Conservation (phyloP, 75 land plant genomes). For the Selaginella tamariscina region DNA sequence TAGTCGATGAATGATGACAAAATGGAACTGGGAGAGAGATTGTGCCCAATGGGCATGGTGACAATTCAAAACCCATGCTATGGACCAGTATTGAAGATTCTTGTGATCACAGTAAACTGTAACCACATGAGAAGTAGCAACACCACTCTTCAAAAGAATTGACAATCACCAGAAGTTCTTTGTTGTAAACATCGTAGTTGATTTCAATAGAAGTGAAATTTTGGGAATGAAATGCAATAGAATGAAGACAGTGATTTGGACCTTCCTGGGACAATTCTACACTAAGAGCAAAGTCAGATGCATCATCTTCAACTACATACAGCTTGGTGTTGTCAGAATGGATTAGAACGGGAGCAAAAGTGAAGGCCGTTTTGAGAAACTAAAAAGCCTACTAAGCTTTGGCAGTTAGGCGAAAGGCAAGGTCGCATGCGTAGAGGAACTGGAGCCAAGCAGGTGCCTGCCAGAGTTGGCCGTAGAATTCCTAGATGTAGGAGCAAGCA, state of each 20-base stretch:
- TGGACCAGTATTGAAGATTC: background rate
- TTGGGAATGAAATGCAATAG: background rate
- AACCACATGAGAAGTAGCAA: background rate
- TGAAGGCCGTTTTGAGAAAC: background rate
- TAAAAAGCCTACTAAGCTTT: background rate
- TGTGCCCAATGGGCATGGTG: background rate
- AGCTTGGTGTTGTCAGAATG: background rate
- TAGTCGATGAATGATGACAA: no score
- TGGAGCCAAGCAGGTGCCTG: no score
- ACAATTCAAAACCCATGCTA: background rate
- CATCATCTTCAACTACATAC: background rate
- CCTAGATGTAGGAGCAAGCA: no score
- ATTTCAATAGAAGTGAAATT: background rate
- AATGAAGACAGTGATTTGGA: background rate
- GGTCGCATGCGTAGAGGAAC: no score
- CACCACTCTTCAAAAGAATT: background rate
- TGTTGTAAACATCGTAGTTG: background rate
- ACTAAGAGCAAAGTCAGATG: background rate
- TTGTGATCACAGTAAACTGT: background rate
- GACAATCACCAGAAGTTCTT: background rate
- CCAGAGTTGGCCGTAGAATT: no score
- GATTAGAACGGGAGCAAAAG: background rate
- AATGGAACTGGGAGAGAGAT: background rate
- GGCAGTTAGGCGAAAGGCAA: background rate
- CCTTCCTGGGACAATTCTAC: background rate